Conservation (phyloP, 352 stramenopile species). For the Globisporangium middletonii region DNA sequence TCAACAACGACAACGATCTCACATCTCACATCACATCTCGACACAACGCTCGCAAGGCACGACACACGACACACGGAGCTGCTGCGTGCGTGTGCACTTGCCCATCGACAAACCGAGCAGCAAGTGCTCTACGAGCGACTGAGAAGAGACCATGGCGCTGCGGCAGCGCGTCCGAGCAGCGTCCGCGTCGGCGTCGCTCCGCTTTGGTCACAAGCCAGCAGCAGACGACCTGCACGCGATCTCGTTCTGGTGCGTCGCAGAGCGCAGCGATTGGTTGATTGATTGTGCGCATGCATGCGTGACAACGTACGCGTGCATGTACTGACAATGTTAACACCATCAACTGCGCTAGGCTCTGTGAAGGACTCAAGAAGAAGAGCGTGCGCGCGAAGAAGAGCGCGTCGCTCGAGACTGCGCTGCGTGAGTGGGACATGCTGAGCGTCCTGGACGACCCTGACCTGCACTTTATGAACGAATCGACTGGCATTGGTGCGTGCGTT, state of each 20-base stretch:
- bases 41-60: no score
- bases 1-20: no score
- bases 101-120: background rate
- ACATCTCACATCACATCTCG: no score
- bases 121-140: background rate
- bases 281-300: background rate
- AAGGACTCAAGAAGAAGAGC: slow-evolving; percentile 63
- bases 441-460: slow-evolving; percentile 30
- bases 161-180: slow-evolving; percentile 41
- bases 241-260: slow-evolving; percentile 46
- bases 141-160: slow-evolving; percentile 20
- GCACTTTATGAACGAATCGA: slow-evolving; percentile 77
- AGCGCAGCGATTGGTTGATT: slow-evolving; percentile 2
- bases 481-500: slow-evolving; percentile 28
- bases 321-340: background rate
- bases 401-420: slow-evolving; percentile 32
- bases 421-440: slow-evolving; percentile 43
- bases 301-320: background rate
- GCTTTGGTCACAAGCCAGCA: slow-evolving; percentile 42
- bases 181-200: slow-evolving; percentile 38
- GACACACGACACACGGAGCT: no score
- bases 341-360: slow-evolving; percentile 43
- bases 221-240: slow-evolving; percentile 35
- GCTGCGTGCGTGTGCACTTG: no score
- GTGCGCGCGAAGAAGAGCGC: slow-evolving; percentile 38